Conservation (phyloP, 306 rosid genomes). For the Inga laurina region DNA sequence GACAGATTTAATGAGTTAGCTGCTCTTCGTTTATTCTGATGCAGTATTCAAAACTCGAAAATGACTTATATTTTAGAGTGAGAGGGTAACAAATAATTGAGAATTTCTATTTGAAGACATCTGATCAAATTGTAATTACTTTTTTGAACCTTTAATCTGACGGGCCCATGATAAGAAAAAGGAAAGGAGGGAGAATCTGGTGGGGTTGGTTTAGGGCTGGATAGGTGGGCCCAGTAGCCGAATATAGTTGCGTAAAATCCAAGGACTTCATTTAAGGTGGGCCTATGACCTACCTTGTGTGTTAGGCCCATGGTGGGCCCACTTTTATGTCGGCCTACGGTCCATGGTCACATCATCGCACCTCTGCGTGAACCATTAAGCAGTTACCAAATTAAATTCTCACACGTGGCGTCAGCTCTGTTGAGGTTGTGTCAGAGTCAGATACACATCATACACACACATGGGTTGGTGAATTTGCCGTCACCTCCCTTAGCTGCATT, state of each 20-base stretch:
- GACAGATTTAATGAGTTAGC: no score
- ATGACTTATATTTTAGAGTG: no score
- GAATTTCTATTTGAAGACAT: no score
- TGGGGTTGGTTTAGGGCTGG: background rate
- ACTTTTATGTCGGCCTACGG: constrained; percentile 23
- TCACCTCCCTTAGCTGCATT: background rate
- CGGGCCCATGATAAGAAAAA: background rate
- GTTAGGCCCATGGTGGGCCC: background rate
- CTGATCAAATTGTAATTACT: background rate
- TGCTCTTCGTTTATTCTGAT: no score
- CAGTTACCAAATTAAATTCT: background rate
- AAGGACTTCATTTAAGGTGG: constrained; percentile 20
- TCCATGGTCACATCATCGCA: constrained; percentile 35
- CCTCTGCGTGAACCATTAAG: background rate
- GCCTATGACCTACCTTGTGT: background rate
- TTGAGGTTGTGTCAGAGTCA: constrained; percentile 1
- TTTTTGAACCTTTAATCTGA: background rate
- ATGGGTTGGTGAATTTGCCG: background rate
- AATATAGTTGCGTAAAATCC: constrained; percentile 4
- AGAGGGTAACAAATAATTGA: no score
- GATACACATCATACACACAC: constrained; percentile 16
- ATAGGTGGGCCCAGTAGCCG: constrained; percentile 26
- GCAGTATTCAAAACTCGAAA: no score
- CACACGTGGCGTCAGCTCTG: background rate
- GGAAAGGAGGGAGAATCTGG: background rate